Evolutionary conservation across 176 grass and related monocot species (phyloP).

Genomic region (Sorghum bicolor): DNA sequence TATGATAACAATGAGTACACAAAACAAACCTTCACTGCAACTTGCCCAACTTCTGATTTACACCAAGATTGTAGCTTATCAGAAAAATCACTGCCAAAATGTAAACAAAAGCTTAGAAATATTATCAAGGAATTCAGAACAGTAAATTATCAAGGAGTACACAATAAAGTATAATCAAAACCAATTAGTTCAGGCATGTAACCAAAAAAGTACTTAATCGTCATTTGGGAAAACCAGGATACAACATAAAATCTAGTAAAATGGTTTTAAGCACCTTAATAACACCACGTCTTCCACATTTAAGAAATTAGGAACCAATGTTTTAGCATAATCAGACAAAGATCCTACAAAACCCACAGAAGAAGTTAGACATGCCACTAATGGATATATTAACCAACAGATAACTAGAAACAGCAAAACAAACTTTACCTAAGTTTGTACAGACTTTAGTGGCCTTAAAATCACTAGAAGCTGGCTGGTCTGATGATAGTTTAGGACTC

Average conservation of each 20-base stretch:
- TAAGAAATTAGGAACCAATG: slow-evolving; percentile 75
- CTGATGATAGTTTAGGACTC: slow-evolving; percentile 29
- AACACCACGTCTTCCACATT: slow-evolving; percentile 85
- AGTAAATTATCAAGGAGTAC: neutral
- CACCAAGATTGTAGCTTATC: slow-evolving; percentile 61
- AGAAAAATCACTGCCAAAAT: slow-evolving; percentile 78
- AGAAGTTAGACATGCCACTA: slow-evolving; percentile 26
- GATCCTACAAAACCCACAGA: slow-evolving; percentile 59
- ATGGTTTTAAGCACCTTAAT: slow-evolving; percentile 60
- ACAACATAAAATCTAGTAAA: slow-evolving; percentile 5
- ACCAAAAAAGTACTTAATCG: neutral
- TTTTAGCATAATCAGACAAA: slow-evolving; percentile 71
- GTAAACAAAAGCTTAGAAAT: slow-evolving; percentile 20
- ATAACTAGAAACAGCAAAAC: neutral
- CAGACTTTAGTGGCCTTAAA: slow-evolving; percentile 50
- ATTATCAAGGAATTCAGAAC: neutral
- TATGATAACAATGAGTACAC: neutral
- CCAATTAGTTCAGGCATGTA: slow-evolving; percentile 15
- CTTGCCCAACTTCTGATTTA: slow-evolving; percentile 48
- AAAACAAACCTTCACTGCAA: slow-evolving; percentile 55
- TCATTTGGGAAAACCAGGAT: neutral
- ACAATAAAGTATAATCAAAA: slow-evolving; percentile 14
- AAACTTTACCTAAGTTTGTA: slow-evolving; percentile 77
- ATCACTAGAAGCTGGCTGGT: slow-evolving; percentile 33
- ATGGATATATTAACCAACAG: slow-evolving; percentile 20